Base-by-base conservation (phyloP, 768 basidiomycete species). In the Mycena haematopus region DNA sequence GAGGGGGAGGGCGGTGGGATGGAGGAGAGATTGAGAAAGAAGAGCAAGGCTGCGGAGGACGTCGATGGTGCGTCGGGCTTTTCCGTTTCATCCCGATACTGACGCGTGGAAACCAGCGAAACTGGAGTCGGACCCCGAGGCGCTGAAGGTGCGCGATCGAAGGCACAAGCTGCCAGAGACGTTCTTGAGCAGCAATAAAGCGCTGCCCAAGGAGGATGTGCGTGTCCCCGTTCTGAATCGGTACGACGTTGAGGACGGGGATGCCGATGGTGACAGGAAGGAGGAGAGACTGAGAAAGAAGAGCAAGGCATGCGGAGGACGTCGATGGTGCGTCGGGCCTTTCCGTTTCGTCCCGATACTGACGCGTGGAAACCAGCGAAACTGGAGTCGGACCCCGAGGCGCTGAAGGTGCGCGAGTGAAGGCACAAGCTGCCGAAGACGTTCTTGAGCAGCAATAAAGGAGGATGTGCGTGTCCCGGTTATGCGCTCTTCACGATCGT, bases 101-200 rank as follows among this genome's bases (percentile, higher is more conserved):
- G 33, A 36, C 13, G 50, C 21, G 27, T 19, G n/a, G 40, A n/a
- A 4, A 31, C n/a, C 33, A 79, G 78, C 71, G 9, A 80, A 84
- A 71, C 80, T 87, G 63, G 88, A 89, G 36, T 78, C 83, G 38
- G 86, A 95, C 72, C 93, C 93, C 1, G 80, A 82, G 55, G 84
- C 85, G 33, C 52, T 75, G 27, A 78, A 89, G 74, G 93, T 96
- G 69, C 88, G 91, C 71, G 91, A 92, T 60, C 96, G 95, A 94
- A 82, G 96, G 67, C 94, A 96, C 74, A 91, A 87, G 74, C 83
- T 97, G 2, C 95, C 97, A 77, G 91, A 94, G 74, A 91, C 86
- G 0, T 91, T 95, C 79, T 72, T 96, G 55, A 86, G 87, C 67
- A 81, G 82, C 55, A 84, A 78, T 66, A 89, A 89, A 75, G 76